Base-by-base conservation (phyloP, 345 rosid species). In the Eucalyptus sp. region DNA sequence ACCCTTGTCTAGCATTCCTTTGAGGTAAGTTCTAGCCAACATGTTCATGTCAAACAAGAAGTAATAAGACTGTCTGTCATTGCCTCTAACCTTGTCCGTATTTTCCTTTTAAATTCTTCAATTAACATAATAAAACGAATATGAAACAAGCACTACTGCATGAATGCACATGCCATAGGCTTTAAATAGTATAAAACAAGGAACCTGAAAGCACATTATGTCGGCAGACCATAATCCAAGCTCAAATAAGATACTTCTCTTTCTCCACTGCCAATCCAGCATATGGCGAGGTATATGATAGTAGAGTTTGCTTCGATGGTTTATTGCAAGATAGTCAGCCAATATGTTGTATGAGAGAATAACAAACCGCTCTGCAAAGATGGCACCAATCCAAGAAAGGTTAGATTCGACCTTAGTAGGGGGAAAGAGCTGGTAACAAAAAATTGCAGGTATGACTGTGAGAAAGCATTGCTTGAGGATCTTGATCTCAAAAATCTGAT, bases 171-270 rank as follows among this genome's bases (percentile, higher is more conserved):
- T 41, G 48, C 48, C 48, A 6, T 76, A 76, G 84, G 13, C 15
- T 76, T 76, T 76, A 86, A 13, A 52, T 86, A 52, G 87, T 31
- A 49, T 76, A 25, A 76, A 52, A 29, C 41, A 68, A 51, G 43
- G 64, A 89, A 97, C 99, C 98, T 97, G 99, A 86, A 97, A 93
- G 94, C 99, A 97, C 98, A 97, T 92, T 89, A 97, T 95, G 91
- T 97, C 99, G 25, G 99, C 95, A 44, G 97, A 95, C 99, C 99
- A 96, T 20, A 96, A 90, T 68, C 96, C 94, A 88, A 97, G 97
- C 95, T 98, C 99, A 88, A 96, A 95, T 68, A 96, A 91, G 86
- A 98, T 88, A 88, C 89, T 94, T 81, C 91, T 95, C 93, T 94
- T 97, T 88, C 99, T 95, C 95, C 97, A 94, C 88, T 94, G 93